Conservation (phyloP, 2,329 filamentous ascomycete genomes). For the Geoglossum cookeanum region DNA sequence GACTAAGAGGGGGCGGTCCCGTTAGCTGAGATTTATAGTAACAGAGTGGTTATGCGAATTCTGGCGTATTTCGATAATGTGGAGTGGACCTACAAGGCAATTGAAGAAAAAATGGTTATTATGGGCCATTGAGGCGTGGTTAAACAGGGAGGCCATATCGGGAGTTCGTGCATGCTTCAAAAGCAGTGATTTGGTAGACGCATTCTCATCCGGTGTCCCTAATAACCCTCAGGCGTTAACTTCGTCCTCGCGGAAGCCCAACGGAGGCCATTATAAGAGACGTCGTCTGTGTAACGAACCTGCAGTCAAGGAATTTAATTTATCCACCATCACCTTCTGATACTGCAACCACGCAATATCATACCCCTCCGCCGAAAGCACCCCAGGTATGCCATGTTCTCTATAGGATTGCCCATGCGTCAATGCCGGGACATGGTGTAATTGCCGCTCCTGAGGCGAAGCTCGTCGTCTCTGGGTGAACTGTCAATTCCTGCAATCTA, state of each 20-base stretch:
- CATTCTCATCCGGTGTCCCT: conserved; percentile 47
- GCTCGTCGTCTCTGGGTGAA: conserved; percentile 7
- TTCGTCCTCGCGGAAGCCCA: background rate
- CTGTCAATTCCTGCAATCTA: conserved; percentile 9
- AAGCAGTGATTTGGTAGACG: conserved; percentile 46
- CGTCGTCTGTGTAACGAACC: conserved; percentile 34
- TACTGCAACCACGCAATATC: conserved; percentile 67
- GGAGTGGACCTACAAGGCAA: conserved; percentile 21
- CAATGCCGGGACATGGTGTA: conserved; percentile 18
- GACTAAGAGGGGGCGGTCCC: conserved; percentile 12
- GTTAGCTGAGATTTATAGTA: background rate
- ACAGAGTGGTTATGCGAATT: background rate
- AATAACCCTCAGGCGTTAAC: background rate
- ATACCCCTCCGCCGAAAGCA: conserved; percentile 53
- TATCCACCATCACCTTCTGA: conserved; percentile 52
- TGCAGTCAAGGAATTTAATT: conserved; percentile 53
- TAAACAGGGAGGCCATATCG: conserved; percentile 63
- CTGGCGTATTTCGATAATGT: background rate
- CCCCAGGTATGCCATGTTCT: conserved; percentile 41
- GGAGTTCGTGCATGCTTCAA: conserved; percentile 64
- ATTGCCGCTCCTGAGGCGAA: background rate
- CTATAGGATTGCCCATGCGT: conserved; percentile 26
- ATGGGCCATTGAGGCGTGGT: conserved; percentile 88
- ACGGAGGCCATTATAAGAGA: background rate
- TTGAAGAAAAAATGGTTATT: conserved; percentile 79